phyloP scores from a whole-genome alignment of 306 rosid genomes.

The Sesbania bispinosa region DNA sequence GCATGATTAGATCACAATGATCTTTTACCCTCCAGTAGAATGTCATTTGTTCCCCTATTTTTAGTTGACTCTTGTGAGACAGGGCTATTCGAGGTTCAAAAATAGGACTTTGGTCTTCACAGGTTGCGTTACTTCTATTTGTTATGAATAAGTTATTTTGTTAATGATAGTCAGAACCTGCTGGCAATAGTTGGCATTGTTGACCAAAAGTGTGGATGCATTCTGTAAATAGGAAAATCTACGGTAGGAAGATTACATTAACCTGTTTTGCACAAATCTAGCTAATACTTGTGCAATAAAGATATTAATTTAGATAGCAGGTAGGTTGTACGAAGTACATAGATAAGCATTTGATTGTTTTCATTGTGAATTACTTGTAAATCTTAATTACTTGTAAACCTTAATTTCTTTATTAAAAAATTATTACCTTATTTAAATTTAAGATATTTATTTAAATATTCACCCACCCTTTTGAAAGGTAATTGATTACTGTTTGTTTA shows the following conservation, averaged over 20 bases:
- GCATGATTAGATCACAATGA: background rate
- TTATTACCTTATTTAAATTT: no score
- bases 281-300: no score
- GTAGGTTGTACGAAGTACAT: no score
- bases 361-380: no score
- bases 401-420: no score
- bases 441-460: no score
- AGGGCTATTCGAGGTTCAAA: background rate
- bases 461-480: no score
- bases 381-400: no score
- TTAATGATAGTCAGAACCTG: background rate
- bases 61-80: background rate
- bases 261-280: background rate
- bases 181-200: background rate
- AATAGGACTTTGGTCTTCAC: background rate
- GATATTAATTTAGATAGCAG: no score
- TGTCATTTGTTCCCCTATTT: background rate
- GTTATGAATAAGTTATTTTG: background rate
- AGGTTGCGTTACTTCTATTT: background rate
- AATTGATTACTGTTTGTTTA: no score
- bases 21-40: background rate
- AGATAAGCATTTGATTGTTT: no score
- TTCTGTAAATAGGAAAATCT: background rate
- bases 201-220: background rate
- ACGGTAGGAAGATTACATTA: background rate